Evolutionary conservation across 306 rosid species (phyloP).

Genomic region (Prunus padus): DNA sequence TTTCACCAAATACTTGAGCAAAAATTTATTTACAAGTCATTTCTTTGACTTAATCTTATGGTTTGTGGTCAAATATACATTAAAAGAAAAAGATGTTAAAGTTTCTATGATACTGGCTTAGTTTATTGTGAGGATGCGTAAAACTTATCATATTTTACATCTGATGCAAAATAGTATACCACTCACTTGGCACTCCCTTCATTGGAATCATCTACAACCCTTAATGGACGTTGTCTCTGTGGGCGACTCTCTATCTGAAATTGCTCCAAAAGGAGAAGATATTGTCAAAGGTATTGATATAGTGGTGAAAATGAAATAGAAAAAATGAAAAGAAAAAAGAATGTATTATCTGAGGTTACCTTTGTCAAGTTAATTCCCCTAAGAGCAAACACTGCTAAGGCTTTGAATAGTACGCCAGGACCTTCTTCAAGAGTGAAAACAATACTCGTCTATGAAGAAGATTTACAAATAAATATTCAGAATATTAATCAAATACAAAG

Average conservation of each 20-base stretch:
- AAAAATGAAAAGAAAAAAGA: slow-evolving; percentile 1
- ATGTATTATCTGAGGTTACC: slow-evolving; percentile 36
- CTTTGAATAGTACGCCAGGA: slow-evolving; percentile 85
- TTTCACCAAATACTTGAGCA: neutral
- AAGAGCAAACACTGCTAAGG: slow-evolving; percentile 76
- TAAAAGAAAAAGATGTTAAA: neutral
- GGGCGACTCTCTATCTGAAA: slow-evolving; percentile 92
- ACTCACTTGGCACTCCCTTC: slow-evolving; percentile 82
- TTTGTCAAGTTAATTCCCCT: slow-evolving; percentile 71
- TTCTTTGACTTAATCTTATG: neutral
- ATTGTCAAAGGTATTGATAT: slow-evolving; percentile 1
- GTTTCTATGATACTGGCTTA: neutral
- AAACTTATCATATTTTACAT: neutral
- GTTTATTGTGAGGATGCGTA: neutral
- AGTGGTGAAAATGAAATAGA: slow-evolving; percentile 3
- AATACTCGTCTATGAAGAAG: slow-evolving; percentile 66
- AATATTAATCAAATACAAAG: neutral
- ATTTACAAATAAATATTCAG: slow-evolving; percentile 24
- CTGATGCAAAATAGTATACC: neutral
- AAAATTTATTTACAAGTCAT: neutral
- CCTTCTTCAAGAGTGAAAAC: slow-evolving; percentile 88
- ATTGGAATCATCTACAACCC: slow-evolving; percentile 76
- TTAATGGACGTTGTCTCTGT: slow-evolving; percentile 57
- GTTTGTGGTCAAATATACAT: neutral
- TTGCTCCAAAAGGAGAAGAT: slow-evolving; percentile 23